Evolutionary conservation across 352 stramenopile species (phyloP).

Genomic region (Lagenidium sp.): DNA sequence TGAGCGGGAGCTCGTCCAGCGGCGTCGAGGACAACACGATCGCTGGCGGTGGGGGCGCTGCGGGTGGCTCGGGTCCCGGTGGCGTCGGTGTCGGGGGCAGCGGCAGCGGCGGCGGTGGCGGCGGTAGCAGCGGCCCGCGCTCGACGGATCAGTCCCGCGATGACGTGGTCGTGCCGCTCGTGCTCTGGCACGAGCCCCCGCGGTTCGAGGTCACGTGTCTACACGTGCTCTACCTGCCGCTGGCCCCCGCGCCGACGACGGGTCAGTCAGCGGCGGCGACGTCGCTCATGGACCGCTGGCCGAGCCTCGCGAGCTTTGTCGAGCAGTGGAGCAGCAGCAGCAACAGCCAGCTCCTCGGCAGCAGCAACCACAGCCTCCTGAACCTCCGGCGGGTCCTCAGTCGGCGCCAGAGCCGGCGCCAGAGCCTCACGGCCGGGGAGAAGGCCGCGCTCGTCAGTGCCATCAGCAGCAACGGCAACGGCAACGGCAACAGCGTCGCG

Average conservation of each 20-base stretch:
- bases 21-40: neutral
- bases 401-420: slow-evolving; percentile 12
- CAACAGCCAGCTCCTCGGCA: slow-evolving; percentile 6
- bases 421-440: slow-evolving; percentile 8
- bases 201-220: slow-evolving; percentile 39
- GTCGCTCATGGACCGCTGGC: slow-evolving; percentile 18
- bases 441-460: neutral
- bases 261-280: slow-evolving; percentile 55
- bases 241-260: slow-evolving; percentile 48
- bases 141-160: slow-evolving; percentile 16
- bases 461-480: neutral
- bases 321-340: slow-evolving; percentile 18
- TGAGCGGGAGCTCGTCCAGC: no score
- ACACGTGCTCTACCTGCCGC: slow-evolving; percentile 55
- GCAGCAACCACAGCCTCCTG: slow-evolving; percentile 15
- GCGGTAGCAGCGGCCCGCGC: neutral
- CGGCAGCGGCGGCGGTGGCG: slow-evolving; percentile 1
- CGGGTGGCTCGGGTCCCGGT: no score
- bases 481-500: neutral
- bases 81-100: neutral
- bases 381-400: slow-evolving; percentile 18
- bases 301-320: slow-evolving; percentile 21
- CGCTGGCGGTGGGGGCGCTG: no score
- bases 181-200: slow-evolving; percentile 58
- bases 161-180: slow-evolving; percentile 55